Base-by-base conservation (phyloP, 192 early-diverging fungal species). In the Coemansia sp. region DNA sequence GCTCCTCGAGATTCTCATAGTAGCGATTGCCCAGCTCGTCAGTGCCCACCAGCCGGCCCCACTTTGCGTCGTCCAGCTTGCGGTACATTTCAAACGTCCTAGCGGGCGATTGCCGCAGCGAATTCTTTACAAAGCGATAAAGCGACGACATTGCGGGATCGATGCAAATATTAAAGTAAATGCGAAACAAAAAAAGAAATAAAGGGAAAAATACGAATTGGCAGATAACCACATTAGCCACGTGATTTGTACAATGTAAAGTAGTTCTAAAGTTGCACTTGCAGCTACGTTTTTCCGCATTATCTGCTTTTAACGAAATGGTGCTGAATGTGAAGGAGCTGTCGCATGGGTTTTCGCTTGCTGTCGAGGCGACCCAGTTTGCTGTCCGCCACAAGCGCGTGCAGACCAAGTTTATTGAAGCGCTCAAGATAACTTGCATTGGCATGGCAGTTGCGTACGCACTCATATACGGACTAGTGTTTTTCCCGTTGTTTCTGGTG, bases 1-100 rank as follows among this genome's bases (percentile, higher is more conserved):
- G 81, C 73, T 93, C 91, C 56, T 86, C 75, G 7, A 79, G 70
- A 72, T 91, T 90, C 68, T 83, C 83, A 63, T 75, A 93, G 84
- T 91, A 93, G 48, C 86, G 83, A 81, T 93, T 93, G 67, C 91
- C 91, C 56, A 86, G 75, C 60, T 83, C 72, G 75, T 93, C 91
- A 24, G 70, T 78, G 47, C 91, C 91, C 27, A 93, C 78, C 21
- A 90, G 74, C 23, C 75, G 82, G 69, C 91, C 91, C 78, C 81
- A 81, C 66, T 91, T 93, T 57, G 77, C 73, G 37, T 83, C 82
- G 62, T 80, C 77, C 2, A 83, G 64, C 27, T 75, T 79, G 72
- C 73, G 73, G 63, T 72, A 66, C 22, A 73, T 75, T 27, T 79
- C 72, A 49, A 79, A 80, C 9, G 70, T 79, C 66, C 76, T 66